Conservation (phyloP, 495 filamentous ascomycete species). For the Aspergillus homomorphus region DNA sequence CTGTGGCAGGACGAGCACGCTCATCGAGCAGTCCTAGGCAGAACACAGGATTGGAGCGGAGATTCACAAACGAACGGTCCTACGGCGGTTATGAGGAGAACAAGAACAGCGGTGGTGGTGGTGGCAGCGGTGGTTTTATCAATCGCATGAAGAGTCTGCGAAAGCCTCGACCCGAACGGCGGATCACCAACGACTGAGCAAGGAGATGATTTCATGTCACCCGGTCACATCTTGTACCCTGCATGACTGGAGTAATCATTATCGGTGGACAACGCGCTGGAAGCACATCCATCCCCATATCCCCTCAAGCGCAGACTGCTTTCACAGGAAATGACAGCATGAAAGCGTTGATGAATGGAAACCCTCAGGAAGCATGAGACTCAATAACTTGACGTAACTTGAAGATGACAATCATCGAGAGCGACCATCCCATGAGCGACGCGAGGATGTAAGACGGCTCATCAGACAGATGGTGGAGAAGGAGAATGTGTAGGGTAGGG, state of each 20-base stretch:
- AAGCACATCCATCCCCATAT: constrained; percentile 1
- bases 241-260: background rate
- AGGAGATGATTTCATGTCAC: background rate
- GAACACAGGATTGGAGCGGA: constrained; percentile 57
- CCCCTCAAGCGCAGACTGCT: background rate
- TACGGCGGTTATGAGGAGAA: constrained; percentile 36
- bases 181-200: constrained; percentile 34
- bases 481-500: no score
- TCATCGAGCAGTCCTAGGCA: constrained; percentile 64
- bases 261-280: constrained; percentile 3
- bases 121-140: constrained; percentile 68
- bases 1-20: constrained; percentile 36
- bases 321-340: background rate
- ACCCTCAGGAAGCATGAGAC: background rate
- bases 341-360: background rate
- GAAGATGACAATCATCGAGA: background rate
- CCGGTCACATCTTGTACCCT: background rate
- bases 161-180: constrained; percentile 48
- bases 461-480: background rate
- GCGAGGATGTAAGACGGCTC: background rate
- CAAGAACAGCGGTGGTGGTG: constrained; percentile 43
- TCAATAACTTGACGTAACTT: background rate
- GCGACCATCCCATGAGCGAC: background rate
- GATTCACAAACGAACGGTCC: constrained; percentile 63
- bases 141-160: constrained; percentile 87